These are phyloP conservation scores for Fusarium robinianum DNA, from an alignment of 2,329 filamentous ascomycete genomes.

Conservation along the genomic window DNA sequence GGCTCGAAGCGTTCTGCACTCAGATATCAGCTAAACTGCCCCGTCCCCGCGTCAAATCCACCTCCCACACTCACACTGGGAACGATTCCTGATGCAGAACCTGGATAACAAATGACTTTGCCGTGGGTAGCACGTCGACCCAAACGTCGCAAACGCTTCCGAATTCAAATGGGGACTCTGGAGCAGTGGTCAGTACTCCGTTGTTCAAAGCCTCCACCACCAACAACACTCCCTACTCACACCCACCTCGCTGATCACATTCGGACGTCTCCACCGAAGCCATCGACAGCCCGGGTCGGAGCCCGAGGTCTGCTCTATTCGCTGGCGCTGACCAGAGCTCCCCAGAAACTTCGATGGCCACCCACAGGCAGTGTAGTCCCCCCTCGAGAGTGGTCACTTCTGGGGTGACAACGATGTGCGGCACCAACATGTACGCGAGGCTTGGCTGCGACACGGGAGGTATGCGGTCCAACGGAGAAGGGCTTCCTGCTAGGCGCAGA, in stretches of 20 bases:
- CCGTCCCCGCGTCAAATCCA: neutral
- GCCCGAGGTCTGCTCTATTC: neutral
- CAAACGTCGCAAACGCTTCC: constrained; percentile 56
- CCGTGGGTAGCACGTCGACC: constrained; percentile 50
- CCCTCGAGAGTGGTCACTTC: constrained; percentile 45
- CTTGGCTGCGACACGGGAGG: neutral
- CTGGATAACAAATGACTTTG: constrained; percentile 49
- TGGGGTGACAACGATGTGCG: constrained; percentile 50
- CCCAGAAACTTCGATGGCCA: constrained; percentile 53
- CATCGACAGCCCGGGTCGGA: constrained; percentile 8
- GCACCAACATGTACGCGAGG: constrained; percentile 43
- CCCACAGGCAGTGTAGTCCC: constrained; percentile 49
- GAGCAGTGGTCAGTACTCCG: constrained; percentile 4
- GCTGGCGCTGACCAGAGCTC: constrained; percentile 30
- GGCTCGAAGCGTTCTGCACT: constrained; percentile 46
- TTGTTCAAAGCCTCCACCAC: constrained; percentile 1
- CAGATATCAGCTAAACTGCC: constrained; percentile 18
- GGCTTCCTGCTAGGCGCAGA: neutral
- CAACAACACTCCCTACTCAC: constrained; percentile 2
- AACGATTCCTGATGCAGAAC: constrained; percentile 51
- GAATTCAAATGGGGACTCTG: constrained; percentile 46
- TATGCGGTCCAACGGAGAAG: neutral
- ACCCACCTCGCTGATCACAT: constrained; percentile 29
- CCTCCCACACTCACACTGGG: constrained; percentile 45
- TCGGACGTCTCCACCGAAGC: constrained; percentile 9